A percentile compares a stretch with the other conserved stretches of the same genome.
phyloP scores from a whole-genome alignment of 192 early-diverging fungal genomes.

The Oehlia diaphana region DNA sequence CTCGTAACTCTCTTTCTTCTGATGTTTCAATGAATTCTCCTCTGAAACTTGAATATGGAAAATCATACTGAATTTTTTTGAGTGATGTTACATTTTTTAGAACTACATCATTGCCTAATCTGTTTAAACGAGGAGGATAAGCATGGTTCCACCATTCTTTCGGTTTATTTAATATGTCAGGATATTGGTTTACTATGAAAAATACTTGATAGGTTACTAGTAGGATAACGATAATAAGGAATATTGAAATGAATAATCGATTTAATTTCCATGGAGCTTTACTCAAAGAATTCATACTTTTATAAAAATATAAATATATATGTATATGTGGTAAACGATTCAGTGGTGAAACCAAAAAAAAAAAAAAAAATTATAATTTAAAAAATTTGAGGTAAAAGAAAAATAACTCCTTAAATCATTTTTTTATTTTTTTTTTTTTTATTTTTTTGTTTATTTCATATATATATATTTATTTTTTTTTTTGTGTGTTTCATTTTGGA shows the following conservation, averaged over 20 bases:
- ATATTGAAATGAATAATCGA: neutral
- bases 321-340: no score
- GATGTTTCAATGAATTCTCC: neutral
- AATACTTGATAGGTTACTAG: neutral
- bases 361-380: no score
- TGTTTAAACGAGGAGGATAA: neutral
- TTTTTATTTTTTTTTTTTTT: no score
- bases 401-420: no score
- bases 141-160: neutral
- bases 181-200: neutral
- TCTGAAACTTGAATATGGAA: slow-evolving; percentile 70
- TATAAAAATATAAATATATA: no score
- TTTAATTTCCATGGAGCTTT: neutral
- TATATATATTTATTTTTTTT: no score
- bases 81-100: neutral
- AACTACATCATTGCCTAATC: neutral
- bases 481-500: no score
- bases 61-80: neutral
- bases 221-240: neutral
- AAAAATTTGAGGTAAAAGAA: no score
- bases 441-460: no score
- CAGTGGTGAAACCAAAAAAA: no score
- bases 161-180: neutral
- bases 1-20: neutral
- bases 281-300: neutral